These are phyloP conservation scores for Zangia roseola DNA, from an alignment of 768 basidiomycete species.

Conservation along the genomic window DNA sequence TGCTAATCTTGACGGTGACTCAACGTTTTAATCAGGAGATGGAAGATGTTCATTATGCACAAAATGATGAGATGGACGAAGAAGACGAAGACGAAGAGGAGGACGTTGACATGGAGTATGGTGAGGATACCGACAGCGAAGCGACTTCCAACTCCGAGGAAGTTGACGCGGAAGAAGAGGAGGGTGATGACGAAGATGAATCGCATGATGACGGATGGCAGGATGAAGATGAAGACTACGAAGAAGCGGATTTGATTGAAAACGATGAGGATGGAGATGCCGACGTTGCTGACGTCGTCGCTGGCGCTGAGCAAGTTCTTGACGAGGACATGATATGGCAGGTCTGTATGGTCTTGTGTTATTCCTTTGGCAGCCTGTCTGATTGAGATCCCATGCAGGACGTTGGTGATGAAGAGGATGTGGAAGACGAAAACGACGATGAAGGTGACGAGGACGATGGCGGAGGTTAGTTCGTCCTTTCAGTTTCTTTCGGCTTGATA, in stretches of 20 bases:
- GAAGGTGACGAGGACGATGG: slow-evolving; percentile 45
- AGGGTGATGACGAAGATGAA: slow-evolving; percentile 58
- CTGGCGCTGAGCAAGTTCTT: slow-evolving; percentile 47
- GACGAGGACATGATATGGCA: slow-evolving; percentile 59
- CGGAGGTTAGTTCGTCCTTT: slow-evolving; percentile 12
- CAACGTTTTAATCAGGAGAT: slow-evolving; percentile 58
- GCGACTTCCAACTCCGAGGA: slow-evolving; percentile 78
- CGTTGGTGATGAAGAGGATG: slow-evolving; percentile 53
- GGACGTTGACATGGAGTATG: slow-evolving; percentile 87
- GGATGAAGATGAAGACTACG: slow-evolving; percentile 52
- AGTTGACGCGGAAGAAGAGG: slow-evolving; percentile 61
- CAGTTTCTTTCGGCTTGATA: background rate
- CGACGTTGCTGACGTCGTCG: slow-evolving; percentile 50
- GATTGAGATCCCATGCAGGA: slow-evolving; percentile 38
- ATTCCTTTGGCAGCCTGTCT: slow-evolving; percentile 5
- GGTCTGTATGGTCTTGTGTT: slow-evolving; percentile 35
- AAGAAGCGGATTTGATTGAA: slow-evolving; percentile 60
- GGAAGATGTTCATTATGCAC: slow-evolving; percentile 70
- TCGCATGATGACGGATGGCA: slow-evolving; percentile 50
- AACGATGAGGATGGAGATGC: slow-evolving; percentile 56
- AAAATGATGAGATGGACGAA: slow-evolving; percentile 78
- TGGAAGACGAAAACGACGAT: slow-evolving; percentile 58
- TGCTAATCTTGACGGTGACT: slow-evolving; percentile 13
- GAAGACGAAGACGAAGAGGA: slow-evolving; percentile 79
- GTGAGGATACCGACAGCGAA: slow-evolving; percentile 79